phyloP scores from a whole-genome alignment of 2,329 filamentous ascomycete species.

The Cercospora sojina region DNA sequence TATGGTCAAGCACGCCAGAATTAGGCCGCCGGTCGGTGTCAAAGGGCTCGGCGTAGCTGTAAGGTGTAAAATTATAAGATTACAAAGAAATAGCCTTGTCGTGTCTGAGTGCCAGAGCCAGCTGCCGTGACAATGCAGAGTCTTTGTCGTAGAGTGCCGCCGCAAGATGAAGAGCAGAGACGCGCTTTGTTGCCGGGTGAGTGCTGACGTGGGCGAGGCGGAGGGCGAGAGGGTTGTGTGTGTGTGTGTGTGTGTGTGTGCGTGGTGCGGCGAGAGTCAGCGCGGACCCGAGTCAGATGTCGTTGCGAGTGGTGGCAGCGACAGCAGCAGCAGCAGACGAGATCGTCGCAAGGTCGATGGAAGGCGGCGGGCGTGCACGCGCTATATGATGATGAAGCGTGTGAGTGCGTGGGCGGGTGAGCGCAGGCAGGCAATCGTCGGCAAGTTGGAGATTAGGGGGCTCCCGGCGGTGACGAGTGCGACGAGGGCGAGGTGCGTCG shows the following conservation, averaged over 20 bases:
- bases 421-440: background rate
- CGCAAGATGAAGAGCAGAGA: slow-evolving; percentile 17
- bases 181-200: slow-evolving; percentile 10
- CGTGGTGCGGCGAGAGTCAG: background rate
- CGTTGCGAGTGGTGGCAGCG: background rate
- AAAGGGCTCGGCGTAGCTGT: slow-evolving; percentile 27
- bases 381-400: background rate
- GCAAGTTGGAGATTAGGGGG: background rate
- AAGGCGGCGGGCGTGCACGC: background rate
- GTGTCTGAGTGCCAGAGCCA: slow-evolving; percentile 20
- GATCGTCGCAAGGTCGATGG: slow-evolving; percentile 5
- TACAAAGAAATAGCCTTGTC: slow-evolving; percentile 35
- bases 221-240: background rate
- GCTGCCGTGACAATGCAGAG: slow-evolving; percentile 27
- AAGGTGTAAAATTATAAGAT: slow-evolving; percentile 36
- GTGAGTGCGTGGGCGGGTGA: background rate
- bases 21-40: slow-evolving; percentile 37
- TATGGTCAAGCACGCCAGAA: slow-evolving; percentile 25
- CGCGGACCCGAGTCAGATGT: background rate
- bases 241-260: background rate
- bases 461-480: background rate
- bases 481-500: background rate
- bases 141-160: slow-evolving; percentile 27
- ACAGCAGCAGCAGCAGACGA: slow-evolving; percentile 4
- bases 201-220: slow-evolving; percentile 8